Evolutionary conservation across 192 early-diverging fungal genomes (phyloP), one percentile per base, ranked within the genome.

Genomic region (Coemansia sp.): DNA sequence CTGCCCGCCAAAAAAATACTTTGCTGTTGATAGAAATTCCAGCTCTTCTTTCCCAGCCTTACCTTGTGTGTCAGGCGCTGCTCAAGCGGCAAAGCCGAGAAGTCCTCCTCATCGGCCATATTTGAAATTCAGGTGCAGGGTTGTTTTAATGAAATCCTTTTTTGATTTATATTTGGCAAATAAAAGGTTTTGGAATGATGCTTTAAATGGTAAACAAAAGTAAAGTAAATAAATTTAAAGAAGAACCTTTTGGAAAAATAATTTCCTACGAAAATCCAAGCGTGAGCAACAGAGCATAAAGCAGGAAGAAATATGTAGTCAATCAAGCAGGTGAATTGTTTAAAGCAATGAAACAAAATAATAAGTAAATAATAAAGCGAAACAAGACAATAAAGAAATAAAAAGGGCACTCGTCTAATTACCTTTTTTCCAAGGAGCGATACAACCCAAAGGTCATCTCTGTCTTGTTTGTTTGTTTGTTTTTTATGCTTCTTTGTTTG

Each of bases 1-100:
- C 4, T 29, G 14, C 52, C 3, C 3, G 4, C 25, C 1, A 1
- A 0, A 18, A 18, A 20, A 54, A 54, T n/a, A n/a, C n/a, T n/a
- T n/a, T n/a, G n/a, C n/a, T n/a, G n/a, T n/a, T n/a, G n/a, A n/a
- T n/a, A n/a, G n/a, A n/a, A n/a, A n/a, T n/a, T n/a, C n/a, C n/a
- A n/a, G 34, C 11, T 1, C 34, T 35, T 35, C 11, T 35, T 35
- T 35, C n/a, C n/a, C 11, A 35, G 39, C 13, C 60, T 30, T 75
- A 91, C 93, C 88, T 93, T 94, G 81, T 95, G 93, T 11, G 71
- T 83, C 22, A 95, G 79, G 36, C 90, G 82, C 69, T 94, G 90
- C 46, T 84, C 79, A 27, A 95, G 85, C 35, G 92, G 88, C 58
- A 94, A 73, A 36, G 78, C 57, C 30, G 83, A 85, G 58, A 87